Conservation (phyloP, 2,329 filamentous ascomycete genomes). For the Rosellinia necatrix region DNA sequence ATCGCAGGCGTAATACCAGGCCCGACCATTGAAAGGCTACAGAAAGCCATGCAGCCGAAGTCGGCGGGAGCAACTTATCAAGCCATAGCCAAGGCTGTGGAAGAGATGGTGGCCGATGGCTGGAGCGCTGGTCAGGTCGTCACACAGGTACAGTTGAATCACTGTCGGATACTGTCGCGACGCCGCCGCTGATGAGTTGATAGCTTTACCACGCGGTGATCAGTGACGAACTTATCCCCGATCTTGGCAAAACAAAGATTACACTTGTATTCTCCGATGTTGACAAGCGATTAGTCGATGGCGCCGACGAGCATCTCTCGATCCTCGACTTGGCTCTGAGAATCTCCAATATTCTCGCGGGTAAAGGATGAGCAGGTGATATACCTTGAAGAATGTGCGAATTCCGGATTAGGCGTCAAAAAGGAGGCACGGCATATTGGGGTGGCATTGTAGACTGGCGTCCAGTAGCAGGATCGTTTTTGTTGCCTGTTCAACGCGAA, state of each 20-base stretch:
- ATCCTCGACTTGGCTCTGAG: slow-evolving; percentile 84
- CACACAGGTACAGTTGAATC: slow-evolving; percentile 63
- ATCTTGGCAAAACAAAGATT: slow-evolving; percentile 88
- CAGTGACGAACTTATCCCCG: slow-evolving; percentile 81
- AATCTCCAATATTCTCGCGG: slow-evolving; percentile 73
- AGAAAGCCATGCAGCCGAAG: slow-evolving; percentile 76
- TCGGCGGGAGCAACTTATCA: slow-evolving; percentile 69
- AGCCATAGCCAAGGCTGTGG: slow-evolving; percentile 76
- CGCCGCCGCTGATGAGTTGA: slow-evolving; percentile 1
- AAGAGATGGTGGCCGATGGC: slow-evolving; percentile 91
- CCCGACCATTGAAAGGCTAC: slow-evolving; percentile 69
- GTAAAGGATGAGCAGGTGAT: slow-evolving; percentile 38
- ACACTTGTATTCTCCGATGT: slow-evolving; percentile 88
- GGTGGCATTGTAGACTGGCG: slow-evolving; percentile 3
- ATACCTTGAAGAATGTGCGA: neutral
- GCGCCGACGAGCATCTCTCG: slow-evolving; percentile 91
- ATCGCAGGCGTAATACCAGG: slow-evolving; percentile 94
- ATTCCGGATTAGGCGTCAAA: neutral
- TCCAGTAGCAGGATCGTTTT: neutral
- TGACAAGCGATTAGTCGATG: slow-evolving; percentile 93
- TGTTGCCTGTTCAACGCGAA: neutral
- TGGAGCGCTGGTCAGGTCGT: slow-evolving; percentile 95
- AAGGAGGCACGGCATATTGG: slow-evolving; percentile 5
- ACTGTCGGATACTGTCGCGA: neutral
- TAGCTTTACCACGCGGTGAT: slow-evolving; percentile 82